Evolutionary conservation across 2,329 filamentous ascomycete genomes (phyloP), one percentile per base, ranked within the genome.

Genomic region (Triangularia verruculosa): DNA sequence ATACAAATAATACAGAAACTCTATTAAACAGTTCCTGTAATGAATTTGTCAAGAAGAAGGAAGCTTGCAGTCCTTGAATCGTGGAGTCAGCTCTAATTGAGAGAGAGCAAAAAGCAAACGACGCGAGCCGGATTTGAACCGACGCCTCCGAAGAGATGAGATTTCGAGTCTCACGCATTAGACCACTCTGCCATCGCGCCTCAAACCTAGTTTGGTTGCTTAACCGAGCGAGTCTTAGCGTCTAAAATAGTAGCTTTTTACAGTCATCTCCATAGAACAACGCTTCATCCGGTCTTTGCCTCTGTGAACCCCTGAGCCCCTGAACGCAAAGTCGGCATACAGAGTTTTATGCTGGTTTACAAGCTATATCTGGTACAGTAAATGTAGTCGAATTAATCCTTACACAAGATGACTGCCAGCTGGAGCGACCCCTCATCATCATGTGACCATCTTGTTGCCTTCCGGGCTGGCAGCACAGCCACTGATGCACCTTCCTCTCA

Each of bases 161-260:
- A 58, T 58, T 58, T 58, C 56, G 56, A 58, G 56, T 58, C 56
- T 58, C 56, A 58, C 56, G 56, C 56, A 58, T 58, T 58, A 58
- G 56, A 58, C 56, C 56, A 58, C 56, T 58, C 56, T 58, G 56
- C 56, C 56, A 58, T 58, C 56, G 56, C 56, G 56, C 56, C 56
- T 58, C 39, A 47, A 20, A 47, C 39, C 39, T 20, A 1, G 39
- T 47, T 20, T 47, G 1, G n/a, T 20, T 47, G 4, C 20, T 47
- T 47, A 47, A 47, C 39, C 39, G n/a, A 47, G 7, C 3, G 2
- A 47, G 1, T 20, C 9, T 20, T 47, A 22, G 39, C 6, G 3
- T 8, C 9, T 47, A 47, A 8, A 8, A 47, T 20, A 20, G 39
- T 11, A 9, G n/a, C 11, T 2, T 20, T 9, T 47, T 15, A n/a